These are phyloP conservation scores for Parsonsia alboflavescens DNA, from an alignment of 257 asterid species.

Conservation along the genomic window DNA sequence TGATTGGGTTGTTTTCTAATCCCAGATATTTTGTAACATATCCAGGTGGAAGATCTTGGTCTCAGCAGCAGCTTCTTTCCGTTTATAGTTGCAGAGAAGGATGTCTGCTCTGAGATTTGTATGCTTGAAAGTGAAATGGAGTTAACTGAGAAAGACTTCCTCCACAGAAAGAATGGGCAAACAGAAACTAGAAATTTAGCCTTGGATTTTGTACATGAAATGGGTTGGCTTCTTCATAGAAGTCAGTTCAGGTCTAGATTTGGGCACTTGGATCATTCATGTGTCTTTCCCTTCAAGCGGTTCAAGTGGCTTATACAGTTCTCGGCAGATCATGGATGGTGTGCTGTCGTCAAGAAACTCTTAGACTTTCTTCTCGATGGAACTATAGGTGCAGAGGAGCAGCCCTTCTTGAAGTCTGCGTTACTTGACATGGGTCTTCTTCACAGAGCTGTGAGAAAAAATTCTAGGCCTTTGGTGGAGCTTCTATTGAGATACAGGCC, in stretches of 20 bases:
- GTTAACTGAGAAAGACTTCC: constrained; percentile 26
- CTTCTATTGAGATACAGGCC: constrained; percentile 61
- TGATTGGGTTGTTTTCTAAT: not conserved
- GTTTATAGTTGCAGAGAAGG: constrained; percentile 64
- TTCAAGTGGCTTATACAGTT: constrained; percentile 62
- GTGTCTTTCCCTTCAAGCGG: constrained; percentile 44
- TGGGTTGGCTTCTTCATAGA: constrained; percentile 79
- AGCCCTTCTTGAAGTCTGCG: constrained; percentile 46
- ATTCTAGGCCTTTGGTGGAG: constrained; percentile 62
- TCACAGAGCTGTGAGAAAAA: constrained; percentile 68
- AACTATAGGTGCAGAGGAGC: constrained; percentile 40
- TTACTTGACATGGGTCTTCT: constrained; percentile 59
- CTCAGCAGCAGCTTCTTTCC: constrained; percentile 66
- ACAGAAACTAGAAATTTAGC: constrained; percentile 37
- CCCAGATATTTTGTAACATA: not conserved
- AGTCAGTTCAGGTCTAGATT: constrained; percentile 37
- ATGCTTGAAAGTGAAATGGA: constrained; percentile 68
- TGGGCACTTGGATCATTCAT: constrained; percentile 32
- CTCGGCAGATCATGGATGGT: constrained; percentile 65
- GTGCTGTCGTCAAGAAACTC: constrained; percentile 60
- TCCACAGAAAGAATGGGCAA: constrained; percentile 29
- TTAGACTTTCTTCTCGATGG: constrained; percentile 54
- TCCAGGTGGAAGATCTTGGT: constrained; percentile 64
- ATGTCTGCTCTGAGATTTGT: constrained; percentile 64
- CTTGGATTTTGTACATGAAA: constrained; percentile 62